phyloP scores from a whole-genome alignment of 176 grass and related monocot species.

The Ananas comosus region DNA sequence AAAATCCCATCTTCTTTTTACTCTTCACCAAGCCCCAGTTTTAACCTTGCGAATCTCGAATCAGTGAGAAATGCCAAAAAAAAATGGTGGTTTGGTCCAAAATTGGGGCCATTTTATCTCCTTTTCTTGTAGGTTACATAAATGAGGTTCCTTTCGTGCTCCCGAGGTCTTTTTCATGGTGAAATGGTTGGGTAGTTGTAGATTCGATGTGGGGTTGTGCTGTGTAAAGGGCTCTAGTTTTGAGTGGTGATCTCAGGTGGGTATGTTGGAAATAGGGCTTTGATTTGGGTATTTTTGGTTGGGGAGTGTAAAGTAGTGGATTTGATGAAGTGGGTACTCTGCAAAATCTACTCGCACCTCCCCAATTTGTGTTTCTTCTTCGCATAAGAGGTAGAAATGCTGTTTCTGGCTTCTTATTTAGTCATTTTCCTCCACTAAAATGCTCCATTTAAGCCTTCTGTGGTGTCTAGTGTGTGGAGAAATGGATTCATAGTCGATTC shows the following conservation, averaged over 20 bases:
- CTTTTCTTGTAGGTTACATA: neutral
- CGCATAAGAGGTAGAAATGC: neutral
- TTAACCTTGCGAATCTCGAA: neutral
- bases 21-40: neutral
- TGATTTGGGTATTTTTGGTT: slow-evolving; percentile 8
- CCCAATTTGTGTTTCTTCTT: neutral
- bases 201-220: neutral
- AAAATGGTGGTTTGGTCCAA: neutral
- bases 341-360: neutral
- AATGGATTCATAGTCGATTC: neutral
- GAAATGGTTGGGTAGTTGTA: neutral
- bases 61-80: neutral
- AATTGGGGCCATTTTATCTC: neutral
- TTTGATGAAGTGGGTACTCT: slow-evolving; percentile 1
- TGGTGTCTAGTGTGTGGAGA: neutral
- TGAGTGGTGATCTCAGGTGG: slow-evolving; percentile 11
- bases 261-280: slow-evolving; percentile 6
- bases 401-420: neutral
- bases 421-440: neutral
- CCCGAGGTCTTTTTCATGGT: neutral
- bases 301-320: slow-evolving; percentile 4
- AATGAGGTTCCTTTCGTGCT: neutral
- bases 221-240: neutral
- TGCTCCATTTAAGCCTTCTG: neutral
- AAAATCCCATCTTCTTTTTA: too few relatives aligned